Base-by-base conservation (phyloP, 192 early-diverging fungal genomes). In the Endogone sp. region DNA sequence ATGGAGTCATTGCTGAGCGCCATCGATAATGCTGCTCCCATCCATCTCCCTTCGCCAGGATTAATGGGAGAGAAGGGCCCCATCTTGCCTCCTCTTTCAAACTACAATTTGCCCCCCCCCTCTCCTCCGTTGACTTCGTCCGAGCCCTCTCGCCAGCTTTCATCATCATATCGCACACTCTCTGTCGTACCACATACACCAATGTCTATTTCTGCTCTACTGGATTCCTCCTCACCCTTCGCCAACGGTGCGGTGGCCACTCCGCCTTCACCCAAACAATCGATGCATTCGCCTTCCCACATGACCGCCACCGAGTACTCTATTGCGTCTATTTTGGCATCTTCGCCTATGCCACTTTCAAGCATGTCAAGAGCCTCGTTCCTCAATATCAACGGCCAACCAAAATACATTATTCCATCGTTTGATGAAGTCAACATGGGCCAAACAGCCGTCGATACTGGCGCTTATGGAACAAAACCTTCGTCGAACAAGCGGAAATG, bases 291-390 rank as follows among this genome's bases (percentile, higher is more conserved):
- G 4, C 44, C 22, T 21, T 29, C 37, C 68, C 3, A 6, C 64
- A 71, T 26, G 56, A 31, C 55, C 27, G 44, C 66, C 44, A 56
- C 58, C 26, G 28, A 30, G n/a, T 20, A 29, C 49, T 44, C 44
- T 22, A 78, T 78, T 68, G 71, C 66, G 27, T 65, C 77, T 16
- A 72, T 73, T 11, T 74, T 78, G 56, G 72, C 72, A 13, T 78
- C 77, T 4, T 64, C 77, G 13, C 72, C 77, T 31, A 70, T n/a
- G n/a, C n/a, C n/a, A n/a, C n/a, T n/a, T n/a, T n/a, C n/a, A n/a
- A n/a, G n/a, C n/a, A n/a, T 74, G 44, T 72, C 72, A 2, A 73
- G 73, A 28, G 67, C 76, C 25, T 68, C 73, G 69, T 78, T 70
- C 44, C 74, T 56, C 72, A 78, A 72, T n/a, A 72, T 71, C 44